These are phyloP conservation scores for Xylariomycetidae sp. DNA, from an alignment of 2,329 filamentous ascomycete genomes.

Conservation along the genomic window DNA sequence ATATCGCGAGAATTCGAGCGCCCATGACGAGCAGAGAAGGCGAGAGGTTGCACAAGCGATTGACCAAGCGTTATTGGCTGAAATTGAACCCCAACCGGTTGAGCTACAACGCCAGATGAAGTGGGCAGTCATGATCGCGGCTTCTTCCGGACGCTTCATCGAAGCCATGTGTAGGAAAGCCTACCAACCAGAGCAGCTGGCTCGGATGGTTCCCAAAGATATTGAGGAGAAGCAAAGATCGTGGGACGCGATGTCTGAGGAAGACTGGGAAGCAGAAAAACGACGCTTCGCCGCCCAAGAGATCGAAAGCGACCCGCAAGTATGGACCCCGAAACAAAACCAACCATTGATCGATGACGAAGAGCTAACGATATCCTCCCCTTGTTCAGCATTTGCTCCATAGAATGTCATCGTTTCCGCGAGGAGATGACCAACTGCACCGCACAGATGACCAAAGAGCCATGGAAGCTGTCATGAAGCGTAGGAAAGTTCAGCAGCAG, in stretches of 20 bases:
- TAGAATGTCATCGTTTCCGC: slow-evolving; percentile 10
- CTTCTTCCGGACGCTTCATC: slow-evolving; percentile 15
- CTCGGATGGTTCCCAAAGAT: slow-evolving; percentile 8
- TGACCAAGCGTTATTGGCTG: slow-evolving; percentile 10
- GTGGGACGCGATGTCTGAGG: slow-evolving; percentile 7
- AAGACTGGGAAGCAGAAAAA: slow-evolving; percentile 13
- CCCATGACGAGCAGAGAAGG: slow-evolving; percentile 5
- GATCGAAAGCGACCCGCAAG: slow-evolving; percentile 14
- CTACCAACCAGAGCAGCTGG: slow-evolving; percentile 12
- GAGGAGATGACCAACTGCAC: slow-evolving; percentile 12
- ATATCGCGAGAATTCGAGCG: slow-evolving; percentile 7
- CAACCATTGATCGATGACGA: slow-evolving; percentile 3
- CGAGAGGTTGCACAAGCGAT: slow-evolving; percentile 7
- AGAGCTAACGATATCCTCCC: slow-evolving; percentile 15
- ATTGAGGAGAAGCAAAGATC: slow-evolving; percentile 6
- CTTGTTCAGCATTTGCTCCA: slow-evolving; percentile 15
- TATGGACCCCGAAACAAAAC: slow-evolving; percentile 13
- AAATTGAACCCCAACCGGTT: slow-evolving; percentile 1
- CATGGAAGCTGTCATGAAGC: slow-evolving; percentile 13
- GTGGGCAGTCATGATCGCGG: slow-evolving; percentile 16
- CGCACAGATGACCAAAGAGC: slow-evolving; percentile 21
- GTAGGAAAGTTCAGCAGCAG: slow-evolving; percentile 15
- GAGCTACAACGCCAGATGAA: slow-evolving; percentile 6
- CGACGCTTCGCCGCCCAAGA: slow-evolving; percentile 2
- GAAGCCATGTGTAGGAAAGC: slow-evolving; percentile 15